Percentiles rank a stretch among this genome's conserved stretches.
These are phyloP conservation scores for Phytopythium kandeliae DNA, from an alignment of 352 stramenopile genomes.

Conservation along the genomic window DNA sequence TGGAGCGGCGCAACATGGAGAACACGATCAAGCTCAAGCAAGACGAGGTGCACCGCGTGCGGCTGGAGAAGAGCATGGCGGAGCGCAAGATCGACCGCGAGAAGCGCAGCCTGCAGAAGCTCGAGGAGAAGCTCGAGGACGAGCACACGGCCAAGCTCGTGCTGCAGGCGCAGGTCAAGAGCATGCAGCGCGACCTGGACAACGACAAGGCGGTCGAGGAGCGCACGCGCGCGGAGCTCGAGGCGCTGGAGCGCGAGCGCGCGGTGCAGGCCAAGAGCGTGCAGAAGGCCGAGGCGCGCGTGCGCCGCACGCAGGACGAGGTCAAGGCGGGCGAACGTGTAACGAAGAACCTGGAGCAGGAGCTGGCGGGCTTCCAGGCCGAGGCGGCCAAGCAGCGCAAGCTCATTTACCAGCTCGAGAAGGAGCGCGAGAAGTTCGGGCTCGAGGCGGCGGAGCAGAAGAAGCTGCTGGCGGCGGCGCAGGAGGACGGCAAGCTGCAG, in stretches of 20 bases:
- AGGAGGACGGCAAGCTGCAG: conserved; percentile 79
- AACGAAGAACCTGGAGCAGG: conserved; percentile 80
- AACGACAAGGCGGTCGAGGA: conserved; percentile 76
- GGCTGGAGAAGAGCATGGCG: conserved; percentile 86
- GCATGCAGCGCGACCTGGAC: conserved; percentile 75
- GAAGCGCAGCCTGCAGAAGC: conserved; percentile 79
- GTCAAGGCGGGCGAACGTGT: conserved; percentile 92
- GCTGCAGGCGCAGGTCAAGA: conserved; percentile 80
- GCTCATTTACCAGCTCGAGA: conserved; percentile 89
- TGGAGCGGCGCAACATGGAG: conserved; percentile 73
- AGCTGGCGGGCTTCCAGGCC: conserved; percentile 77
- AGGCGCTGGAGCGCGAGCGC: conserved; percentile 86
- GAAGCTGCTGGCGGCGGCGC: conserved; percentile 75
- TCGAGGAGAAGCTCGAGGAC: conserved; percentile 89
- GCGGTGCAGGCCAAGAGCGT: conserved; percentile 79
- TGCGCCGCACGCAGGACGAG: conserved; percentile 84
- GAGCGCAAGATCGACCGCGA: conserved; percentile 89
- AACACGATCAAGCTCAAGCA: conserved; percentile 82
- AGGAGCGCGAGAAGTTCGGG: conserved; percentile 91
- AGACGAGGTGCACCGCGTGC: conserved; percentile 80
- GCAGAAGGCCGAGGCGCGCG: conserved; percentile 79
- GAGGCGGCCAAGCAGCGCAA: conserved; percentile 88
- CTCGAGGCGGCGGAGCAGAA: conserved; percentile 83
- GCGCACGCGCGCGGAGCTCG: conserved; percentile 64
- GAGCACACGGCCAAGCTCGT: conserved; percentile 84